phyloP scores from a whole-genome alignment of 345 rosid species.

The Microthlaspi erraticum region DNA sequence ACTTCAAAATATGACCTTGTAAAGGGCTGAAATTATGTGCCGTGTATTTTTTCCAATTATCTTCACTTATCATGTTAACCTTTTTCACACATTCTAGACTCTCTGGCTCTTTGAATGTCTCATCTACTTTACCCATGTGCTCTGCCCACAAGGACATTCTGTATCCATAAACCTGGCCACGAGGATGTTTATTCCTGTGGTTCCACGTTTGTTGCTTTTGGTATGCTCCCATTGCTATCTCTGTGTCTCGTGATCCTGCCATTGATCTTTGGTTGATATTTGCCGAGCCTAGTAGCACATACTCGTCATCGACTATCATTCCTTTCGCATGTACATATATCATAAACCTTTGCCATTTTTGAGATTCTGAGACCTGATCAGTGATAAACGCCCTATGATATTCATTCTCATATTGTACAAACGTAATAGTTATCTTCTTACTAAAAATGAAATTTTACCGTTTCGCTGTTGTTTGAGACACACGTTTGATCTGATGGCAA shows the following conservation, averaged over 20 bases:
- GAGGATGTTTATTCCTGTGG: conserved; percentile 58
- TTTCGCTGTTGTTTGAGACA: conserved; percentile 33
- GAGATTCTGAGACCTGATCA: conserved; percentile 60
- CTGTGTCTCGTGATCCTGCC: conserved; percentile 88
- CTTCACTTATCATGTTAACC: conserved; percentile 70
- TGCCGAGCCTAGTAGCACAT: conserved; percentile 81
- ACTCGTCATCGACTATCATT: conserved; percentile 84
- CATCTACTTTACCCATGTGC: conserved; percentile 62
- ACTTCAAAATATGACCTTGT: conserved; percentile 77
- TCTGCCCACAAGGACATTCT: conserved; percentile 95
- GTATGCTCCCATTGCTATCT: conserved; percentile 88
- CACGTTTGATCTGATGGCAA: conserved; percentile 39
- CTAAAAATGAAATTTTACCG: conserved; percentile 43
- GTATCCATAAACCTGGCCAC: conserved; percentile 80
- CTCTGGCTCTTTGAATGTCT: conserved; percentile 59
- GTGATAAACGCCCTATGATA: not conserved
- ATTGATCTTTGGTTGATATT: conserved; percentile 84
- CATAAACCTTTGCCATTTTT: conserved; percentile 72
- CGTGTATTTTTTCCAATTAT: conserved; percentile 71
- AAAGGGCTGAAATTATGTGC: conserved; percentile 50
- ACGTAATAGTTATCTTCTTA: not conserved
- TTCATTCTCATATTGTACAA: not conserved
- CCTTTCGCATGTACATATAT: conserved; percentile 88
- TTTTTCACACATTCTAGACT: conserved; percentile 58
- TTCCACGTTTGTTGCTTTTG: conserved; percentile 73